Conservation (phyloP, 306 rosid genomes). For the Quercus berberidifolia region DNA sequence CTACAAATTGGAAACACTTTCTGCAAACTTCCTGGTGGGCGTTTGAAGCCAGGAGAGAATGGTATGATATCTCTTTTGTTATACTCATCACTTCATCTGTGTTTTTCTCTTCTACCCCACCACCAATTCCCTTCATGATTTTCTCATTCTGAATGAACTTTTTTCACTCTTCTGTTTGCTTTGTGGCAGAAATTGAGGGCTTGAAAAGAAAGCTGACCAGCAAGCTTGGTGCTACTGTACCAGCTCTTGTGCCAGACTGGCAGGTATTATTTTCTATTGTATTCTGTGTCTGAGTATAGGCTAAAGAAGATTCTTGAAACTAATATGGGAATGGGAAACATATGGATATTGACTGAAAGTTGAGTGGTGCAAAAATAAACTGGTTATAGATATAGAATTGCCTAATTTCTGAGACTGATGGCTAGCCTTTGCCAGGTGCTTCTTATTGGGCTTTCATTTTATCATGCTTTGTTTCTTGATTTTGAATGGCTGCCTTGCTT, state of each 20-base stretch:
- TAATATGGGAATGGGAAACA: neutral
- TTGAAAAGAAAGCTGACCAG: slow-evolving; percentile 93
- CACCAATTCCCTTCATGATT: neutral
- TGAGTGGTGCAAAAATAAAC: neutral
- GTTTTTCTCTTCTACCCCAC: neutral
- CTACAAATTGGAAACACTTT: slow-evolving; percentile 97
- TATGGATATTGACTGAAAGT: neutral
- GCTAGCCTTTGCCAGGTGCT: neutral
- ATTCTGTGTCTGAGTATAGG: neutral
- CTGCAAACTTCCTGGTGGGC: slow-evolving; percentile 99
- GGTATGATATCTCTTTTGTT: slow-evolving; percentile 42
- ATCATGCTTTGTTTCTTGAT: neutral
- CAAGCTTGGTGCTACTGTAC: slow-evolving; percentile 91
- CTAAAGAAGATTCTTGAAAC: neutral
- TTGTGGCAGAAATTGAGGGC: slow-evolving; percentile 75
- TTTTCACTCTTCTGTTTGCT: neutral
- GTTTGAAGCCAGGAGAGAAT: slow-evolving; percentile 97
- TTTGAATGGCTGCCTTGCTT: neutral
- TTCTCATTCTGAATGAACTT: neutral
- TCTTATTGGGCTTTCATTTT: neutral
- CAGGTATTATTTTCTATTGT: slow-evolving; percentile 45
- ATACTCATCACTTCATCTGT: neutral
- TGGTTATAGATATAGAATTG: neutral
- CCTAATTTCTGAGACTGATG: neutral
- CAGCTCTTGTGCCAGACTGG: slow-evolving; percentile 87